Conservation (phyloP, 768 basidiomycete genomes). For the Boletus tomentosulus region DNA sequence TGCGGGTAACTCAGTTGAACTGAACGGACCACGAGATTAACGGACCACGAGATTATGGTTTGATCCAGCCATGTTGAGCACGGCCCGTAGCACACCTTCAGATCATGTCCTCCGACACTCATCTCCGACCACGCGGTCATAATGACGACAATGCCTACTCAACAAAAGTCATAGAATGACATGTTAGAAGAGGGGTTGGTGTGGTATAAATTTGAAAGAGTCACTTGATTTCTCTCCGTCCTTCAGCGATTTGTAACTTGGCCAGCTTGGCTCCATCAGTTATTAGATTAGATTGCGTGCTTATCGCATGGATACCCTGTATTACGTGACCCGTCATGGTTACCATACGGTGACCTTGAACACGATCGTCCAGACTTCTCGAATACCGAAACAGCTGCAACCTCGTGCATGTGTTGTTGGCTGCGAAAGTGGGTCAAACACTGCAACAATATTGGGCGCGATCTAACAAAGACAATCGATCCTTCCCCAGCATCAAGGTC, state of each 20-base stretch:
- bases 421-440: background rate
- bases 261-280: background rate
- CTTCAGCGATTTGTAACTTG: background rate
- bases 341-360: background rate
- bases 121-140: background rate
- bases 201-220: background rate
- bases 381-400: background rate
- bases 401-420: background rate
- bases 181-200: background rate
- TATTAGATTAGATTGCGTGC: background rate
- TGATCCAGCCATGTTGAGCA: background rate
- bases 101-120: background rate
- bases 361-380: background rate
- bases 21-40: background rate
- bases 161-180: background rate
- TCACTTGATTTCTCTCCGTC: background rate
- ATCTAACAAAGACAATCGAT: background rate
- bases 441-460: background rate
- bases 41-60: background rate
- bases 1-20: background rate
- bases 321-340: background rate
- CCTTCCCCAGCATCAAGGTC: background rate
- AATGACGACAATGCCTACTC: background rate
- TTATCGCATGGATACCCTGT: background rate
- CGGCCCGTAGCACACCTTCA: background rate